Percentiles rank a stretch among this genome's conserved stretches.
Conservation (phyloP, 306 rosid species). For the Biancaea sappan region DNA sequence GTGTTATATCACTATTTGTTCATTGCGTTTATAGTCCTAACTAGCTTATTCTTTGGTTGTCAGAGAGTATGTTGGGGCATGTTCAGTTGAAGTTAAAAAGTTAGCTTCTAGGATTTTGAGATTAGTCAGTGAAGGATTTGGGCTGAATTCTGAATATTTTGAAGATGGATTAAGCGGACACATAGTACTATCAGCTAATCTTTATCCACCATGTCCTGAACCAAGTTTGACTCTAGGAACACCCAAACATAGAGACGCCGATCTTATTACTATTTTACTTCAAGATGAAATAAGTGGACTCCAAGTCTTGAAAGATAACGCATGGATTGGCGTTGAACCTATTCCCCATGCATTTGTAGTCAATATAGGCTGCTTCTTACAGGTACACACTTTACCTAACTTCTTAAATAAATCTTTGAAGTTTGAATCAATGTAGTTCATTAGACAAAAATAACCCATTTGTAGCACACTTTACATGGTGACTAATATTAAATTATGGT, state of each 20-base stretch:
- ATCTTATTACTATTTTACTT: constrained; percentile 38
- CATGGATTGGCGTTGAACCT: constrained; percentile 36
- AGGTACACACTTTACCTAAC: constrained; percentile 12
- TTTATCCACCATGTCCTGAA: constrained; percentile 40
- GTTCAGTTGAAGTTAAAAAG: neutral
- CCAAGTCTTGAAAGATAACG: constrained; percentile 40
- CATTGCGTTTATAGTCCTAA: too few relatives aligned
- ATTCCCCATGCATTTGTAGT: constrained; percentile 39
- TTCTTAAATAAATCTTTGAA: too few relatives aligned
- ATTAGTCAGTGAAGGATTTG: constrained; percentile 17
- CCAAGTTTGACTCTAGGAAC: constrained; percentile 42
- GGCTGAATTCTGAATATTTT: constrained; percentile 21
- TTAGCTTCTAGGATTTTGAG: constrained; percentile 9
- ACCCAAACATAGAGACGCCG: constrained; percentile 33
- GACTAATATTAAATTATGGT: neutral
- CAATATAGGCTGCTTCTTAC: constrained; percentile 32
- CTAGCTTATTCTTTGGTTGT: neutral
- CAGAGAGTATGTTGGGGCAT: constrained; percentile 18
- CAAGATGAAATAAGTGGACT: constrained; percentile 36
- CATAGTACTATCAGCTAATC: neutral
- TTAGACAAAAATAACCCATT: too few relatives aligned
- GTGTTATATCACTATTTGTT: too few relatives aligned
- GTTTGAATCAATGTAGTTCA: too few relatives aligned
- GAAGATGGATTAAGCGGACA: constrained; percentile 24
- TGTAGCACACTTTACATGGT: too few relatives aligned